Percentiles rank a stretch among this genome's conserved stretches.
Conservation (phyloP, 148 eudicot genomes). For the Diospyros lotus region DNA sequence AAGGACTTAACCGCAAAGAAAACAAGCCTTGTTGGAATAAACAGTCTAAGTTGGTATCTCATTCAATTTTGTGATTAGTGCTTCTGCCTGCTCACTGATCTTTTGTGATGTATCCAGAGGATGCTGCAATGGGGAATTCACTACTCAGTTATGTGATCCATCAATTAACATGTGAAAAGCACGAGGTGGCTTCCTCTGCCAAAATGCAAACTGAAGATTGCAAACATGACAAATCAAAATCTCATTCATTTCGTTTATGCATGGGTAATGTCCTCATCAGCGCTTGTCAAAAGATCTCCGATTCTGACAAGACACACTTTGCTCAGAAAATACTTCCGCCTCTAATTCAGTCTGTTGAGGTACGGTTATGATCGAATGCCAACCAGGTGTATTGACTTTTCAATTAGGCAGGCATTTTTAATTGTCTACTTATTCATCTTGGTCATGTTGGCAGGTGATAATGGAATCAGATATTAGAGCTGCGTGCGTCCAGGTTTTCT, state of each 20-base stretch:
- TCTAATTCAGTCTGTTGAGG: constrained; percentile 40
- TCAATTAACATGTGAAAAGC: constrained; percentile 27
- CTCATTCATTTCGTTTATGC: constrained; percentile 64
- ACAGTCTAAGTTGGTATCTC: constrained; percentile 9
- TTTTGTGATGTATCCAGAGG: constrained; percentile 28
- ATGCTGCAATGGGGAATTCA: constrained; percentile 23
- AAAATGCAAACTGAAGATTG: constrained; percentile 11
- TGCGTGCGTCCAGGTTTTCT: constrained; percentile 65
- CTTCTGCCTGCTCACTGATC: not conserved
- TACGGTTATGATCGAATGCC: constrained; percentile 8
- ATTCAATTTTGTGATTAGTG: not conserved
- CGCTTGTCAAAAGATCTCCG: constrained; percentile 66
- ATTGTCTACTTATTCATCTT: constrained; percentile 2
- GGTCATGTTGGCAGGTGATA: constrained; percentile 26
- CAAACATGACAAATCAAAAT: constrained; percentile 10
- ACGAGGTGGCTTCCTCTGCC: constrained; percentile 9
- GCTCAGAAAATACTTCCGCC: constrained; percentile 45
- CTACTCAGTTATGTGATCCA: constrained; percentile 49
- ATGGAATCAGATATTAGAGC: constrained; percentile 50
- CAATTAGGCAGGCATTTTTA: no score
- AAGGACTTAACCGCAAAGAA: constrained; percentile 21
- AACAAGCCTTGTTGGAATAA: constrained; percentile 16
- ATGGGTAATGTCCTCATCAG: constrained; percentile 92
- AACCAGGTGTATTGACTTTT: not conserved
- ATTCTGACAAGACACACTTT: constrained; percentile 50